Evolutionary conservation across 2,329 filamentous ascomycete species (phyloP), one percentile per base, ranked within the genome.

Genomic region (Periglandula ipomoeae): DNA sequence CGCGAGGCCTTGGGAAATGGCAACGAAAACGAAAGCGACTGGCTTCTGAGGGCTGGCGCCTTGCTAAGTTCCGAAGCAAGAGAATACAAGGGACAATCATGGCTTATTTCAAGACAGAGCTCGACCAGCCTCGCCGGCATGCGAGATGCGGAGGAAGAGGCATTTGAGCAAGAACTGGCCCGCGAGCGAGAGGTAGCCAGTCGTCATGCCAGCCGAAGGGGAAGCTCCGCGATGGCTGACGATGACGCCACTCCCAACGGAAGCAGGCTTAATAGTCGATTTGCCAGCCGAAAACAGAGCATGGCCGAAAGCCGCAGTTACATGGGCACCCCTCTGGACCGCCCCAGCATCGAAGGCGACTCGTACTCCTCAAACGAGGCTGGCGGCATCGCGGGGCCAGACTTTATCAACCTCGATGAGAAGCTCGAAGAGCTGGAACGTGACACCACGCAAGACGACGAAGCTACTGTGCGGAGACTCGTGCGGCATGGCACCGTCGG

Each of bases 1-100:
- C 64, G 65, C 35, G 60, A 61, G 48, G 59, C 52, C 46, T 53
- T 62, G 17, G 56, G 53, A 20, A 62, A 53, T 51, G 58, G 60
- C 30, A 69, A 74, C 52, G 64, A 64, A 34, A 68, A 68, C 49
- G 74, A 82, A 56, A 78, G 75, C 49, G 81, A 84, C 64, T 86
- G 82, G 82, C 66, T 86, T 41, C 69, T 83, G 22, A 74, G 81
- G 26, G 75, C 81, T 1, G 82, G 81, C 42, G 79, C 79, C 6
- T 60, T 82, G 42, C 76, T 86, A 56, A 76, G 76, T 49, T 75
- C 73, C 46, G 79, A 82, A 59, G 71, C 81, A 17, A 71, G 82
- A 49, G 82, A 86, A 59, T 81, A 71, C 58, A 85, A 85, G 64
- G 83, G 83, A 13, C 82, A 86, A 63, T 68, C 76, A 13, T 87